These are phyloP conservation scores for Botryotinia globosa DNA, from an alignment of 2,329 filamentous ascomycete species.

Conservation along the genomic window DNA sequence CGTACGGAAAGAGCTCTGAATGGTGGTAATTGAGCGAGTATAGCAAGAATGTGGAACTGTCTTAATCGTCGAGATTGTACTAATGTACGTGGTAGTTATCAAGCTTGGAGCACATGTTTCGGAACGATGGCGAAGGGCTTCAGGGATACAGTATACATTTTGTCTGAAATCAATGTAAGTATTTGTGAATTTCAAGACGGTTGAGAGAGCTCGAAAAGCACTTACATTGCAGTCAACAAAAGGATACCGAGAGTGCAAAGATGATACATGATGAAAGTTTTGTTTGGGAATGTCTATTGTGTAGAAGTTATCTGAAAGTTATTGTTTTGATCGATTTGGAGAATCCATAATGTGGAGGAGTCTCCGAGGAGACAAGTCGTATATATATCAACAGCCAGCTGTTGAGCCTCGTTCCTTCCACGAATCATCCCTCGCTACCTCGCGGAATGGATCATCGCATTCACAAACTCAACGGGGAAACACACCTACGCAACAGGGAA, in stretches of 20 bases:
- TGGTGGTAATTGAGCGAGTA: conserved; percentile 31
- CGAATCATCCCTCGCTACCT: not conserved
- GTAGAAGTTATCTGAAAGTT: not conserved
- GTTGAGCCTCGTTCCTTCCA: not conserved
- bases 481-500: not conserved
- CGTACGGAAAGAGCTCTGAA: conserved; percentile 17
- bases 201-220: not conserved
- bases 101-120: conserved; percentile 21
- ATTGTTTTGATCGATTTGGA: not conserved
- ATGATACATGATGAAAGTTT: conserved; percentile 9
- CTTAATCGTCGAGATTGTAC: conserved; percentile 24
- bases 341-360: not conserved
- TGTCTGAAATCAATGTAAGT: conserved; percentile 1
- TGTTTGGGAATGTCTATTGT: not conserved
- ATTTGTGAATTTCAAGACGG: not conserved
- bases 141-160: conserved; percentile 8
- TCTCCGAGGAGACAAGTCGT: not conserved
- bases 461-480: not conserved
- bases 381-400: not conserved
- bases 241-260: not conserved
- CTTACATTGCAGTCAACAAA: conserved; percentile 13
- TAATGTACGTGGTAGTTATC: conserved; percentile 24
- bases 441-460: conserved; percentile 18
- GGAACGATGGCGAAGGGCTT: conserved; percentile 2
- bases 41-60: conserved; percentile 32